phyloP scores from a whole-genome alignment of 768 basidiomycete species.

The Agrocybe praecox region DNA sequence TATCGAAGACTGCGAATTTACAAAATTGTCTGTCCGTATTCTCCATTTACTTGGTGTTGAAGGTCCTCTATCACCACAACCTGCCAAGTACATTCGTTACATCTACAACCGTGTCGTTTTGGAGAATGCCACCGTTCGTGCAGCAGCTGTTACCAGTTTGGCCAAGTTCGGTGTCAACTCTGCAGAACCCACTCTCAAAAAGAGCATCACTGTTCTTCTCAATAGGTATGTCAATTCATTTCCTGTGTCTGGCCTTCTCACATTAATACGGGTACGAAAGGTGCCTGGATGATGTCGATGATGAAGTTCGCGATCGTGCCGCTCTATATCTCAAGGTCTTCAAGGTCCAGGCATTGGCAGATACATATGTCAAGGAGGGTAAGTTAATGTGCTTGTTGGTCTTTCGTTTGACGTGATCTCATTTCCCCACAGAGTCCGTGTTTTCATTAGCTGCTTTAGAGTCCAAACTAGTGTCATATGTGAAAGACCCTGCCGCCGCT shows the following conservation, averaged over 20 bases:
- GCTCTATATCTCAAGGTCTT: constrained; percentile 91
- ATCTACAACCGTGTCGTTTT: constrained; percentile 99
- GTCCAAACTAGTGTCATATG: constrained; percentile 89
- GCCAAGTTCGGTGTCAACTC: constrained; percentile 97
- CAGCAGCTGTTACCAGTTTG: constrained; percentile 92
- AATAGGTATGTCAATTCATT: constrained; percentile 56
- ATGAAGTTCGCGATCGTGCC: constrained; percentile 97
- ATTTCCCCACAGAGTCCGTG: constrained; percentile 71
- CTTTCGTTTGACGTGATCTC: not conserved
- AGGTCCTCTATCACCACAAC: constrained; percentile 94
- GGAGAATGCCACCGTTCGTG: constrained; percentile 96
- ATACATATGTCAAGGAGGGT: constrained; percentile 94
- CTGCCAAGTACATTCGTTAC: constrained; percentile 98
- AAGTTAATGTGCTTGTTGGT: not conserved
- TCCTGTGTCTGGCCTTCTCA: not conserved
- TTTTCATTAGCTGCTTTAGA: constrained; percentile 91
- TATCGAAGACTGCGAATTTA: constrained; percentile 99
- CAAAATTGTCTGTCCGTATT: constrained; percentile 96
- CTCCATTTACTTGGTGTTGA: constrained; percentile 94
- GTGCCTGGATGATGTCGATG: constrained; percentile 97
- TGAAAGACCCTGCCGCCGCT: constrained; percentile 77
- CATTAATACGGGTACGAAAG: constrained; percentile 37
- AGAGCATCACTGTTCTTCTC: constrained; percentile 86
- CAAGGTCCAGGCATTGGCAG: constrained; percentile 77
- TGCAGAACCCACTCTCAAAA: constrained; percentile 73